Conservation (phyloP, 441 rosid species). For the Jatropha podagrica region DNA sequence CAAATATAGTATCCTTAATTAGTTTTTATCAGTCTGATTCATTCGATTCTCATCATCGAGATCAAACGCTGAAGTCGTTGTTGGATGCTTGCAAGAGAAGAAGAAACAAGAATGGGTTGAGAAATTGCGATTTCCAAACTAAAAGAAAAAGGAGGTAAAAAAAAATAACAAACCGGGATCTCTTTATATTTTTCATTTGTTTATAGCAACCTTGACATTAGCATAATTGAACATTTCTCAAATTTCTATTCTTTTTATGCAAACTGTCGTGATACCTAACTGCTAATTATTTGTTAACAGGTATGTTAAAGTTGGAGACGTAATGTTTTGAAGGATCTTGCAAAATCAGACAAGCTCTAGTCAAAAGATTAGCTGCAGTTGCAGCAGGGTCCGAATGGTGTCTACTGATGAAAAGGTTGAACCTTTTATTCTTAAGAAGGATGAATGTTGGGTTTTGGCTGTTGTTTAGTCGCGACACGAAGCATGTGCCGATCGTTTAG, state of each 20-base stretch:
- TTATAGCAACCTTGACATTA: background rate
- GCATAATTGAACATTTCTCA: background rate
- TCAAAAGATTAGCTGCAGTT: constrained; percentile 84
- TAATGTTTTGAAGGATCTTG: constrained; percentile 85
- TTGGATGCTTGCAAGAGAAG: no score
- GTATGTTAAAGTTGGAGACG: constrained; percentile 80
- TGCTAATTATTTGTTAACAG: constrained; percentile 32
- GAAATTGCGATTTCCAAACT: no score
- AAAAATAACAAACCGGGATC: background rate
- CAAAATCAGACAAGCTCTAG: constrained; percentile 46
- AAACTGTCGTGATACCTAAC: background rate
- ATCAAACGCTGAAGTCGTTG: no score
- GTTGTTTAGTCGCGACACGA: no score
- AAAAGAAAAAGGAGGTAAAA: no score
- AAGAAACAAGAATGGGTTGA: no score
- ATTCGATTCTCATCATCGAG: no score
- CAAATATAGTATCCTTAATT: no score
- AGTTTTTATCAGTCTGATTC: no score
- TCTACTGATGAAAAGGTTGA: constrained; percentile 73
- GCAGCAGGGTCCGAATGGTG: constrained; percentile 81
- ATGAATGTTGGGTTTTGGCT: constrained; percentile 88
- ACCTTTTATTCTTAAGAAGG: constrained; percentile 75
- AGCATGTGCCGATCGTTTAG: no score
- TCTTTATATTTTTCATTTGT: background rate
- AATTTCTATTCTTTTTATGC: background rate